Evolutionary conservation across 2,329 filamentous ascomycete species (phyloP), one percentile per base, ranked within the genome.

Genomic region (Xylariaceae sp.): DNA sequence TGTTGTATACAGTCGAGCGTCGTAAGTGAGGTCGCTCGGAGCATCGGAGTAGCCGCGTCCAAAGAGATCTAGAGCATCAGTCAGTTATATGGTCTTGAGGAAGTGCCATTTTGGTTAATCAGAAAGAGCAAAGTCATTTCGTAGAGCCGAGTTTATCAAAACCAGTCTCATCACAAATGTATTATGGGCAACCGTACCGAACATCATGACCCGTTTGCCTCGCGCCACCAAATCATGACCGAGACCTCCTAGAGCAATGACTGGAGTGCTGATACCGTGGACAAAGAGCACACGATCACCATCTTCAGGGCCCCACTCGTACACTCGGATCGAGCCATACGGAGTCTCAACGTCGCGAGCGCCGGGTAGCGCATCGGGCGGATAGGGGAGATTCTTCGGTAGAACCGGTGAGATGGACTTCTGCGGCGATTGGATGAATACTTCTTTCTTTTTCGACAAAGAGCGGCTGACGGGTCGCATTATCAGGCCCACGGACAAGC

Each of bases 191-290:
- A 27, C 72, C 76, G 66, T 67, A 79, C 80, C 83, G 60, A 92
- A 89, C 2, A 92, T 68, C 77, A 94, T 84, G 2, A 95, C 88
- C 49, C 88, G 75, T 63, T 79, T 90, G 1, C 87, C 86, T 45
- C 72, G 74, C 6, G 70, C 67, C 1, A 78, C 86, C 41, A 94
- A 72, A 42, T 74, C 77, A 59, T 80, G 72, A 12, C 85, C 85
- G 27, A 93, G 63, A 34, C 78, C 74, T 2, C 80, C 82, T 16
- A 92, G 67, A 0, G 86, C 76, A 38, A 91, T 70, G 50, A 82
- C 83, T 0, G 89, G 88, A 5, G 88, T 93, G 40, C 82, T 86
- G 57, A 93, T 91, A 5, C 89, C 89, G 64, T 92, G 89, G 14
- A 94, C 67, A 21, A 94, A 69, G 12, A 94, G 68, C 1, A 92